Evolutionary conservation across 495 filamentous ascomycete species (phyloP).

Genomic region (Stereocaulon alpinum): DNA sequence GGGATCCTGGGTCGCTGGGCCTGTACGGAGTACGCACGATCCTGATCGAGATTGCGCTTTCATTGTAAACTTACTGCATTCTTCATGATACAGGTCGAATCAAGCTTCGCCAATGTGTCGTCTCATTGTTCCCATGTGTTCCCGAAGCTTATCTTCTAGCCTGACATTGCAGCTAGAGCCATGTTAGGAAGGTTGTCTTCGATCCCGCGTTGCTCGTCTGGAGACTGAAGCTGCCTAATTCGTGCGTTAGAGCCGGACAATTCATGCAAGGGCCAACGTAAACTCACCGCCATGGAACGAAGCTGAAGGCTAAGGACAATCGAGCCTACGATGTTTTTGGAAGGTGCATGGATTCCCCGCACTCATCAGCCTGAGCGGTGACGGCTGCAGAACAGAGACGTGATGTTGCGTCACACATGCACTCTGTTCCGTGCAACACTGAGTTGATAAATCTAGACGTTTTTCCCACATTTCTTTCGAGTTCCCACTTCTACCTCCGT

Average conservation of each 20-base stretch:
- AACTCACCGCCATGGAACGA: background rate
- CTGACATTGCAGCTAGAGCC: background rate
- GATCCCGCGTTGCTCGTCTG: background rate
- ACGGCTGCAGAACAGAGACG: no score
- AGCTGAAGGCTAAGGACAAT: background rate
- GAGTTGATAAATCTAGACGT: background rate
- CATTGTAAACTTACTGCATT: no score
- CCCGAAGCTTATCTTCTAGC: background rate
- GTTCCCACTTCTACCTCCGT: background rate
- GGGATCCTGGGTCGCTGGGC: background rate
- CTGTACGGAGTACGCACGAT: background rate
- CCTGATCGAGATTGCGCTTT: background rate
- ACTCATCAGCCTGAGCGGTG: background rate
- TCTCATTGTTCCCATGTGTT: background rate
- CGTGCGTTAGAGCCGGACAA: background rate
- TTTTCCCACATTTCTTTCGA: background rate
- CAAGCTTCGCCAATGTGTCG: background rate
- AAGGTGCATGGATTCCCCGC: conserved; percentile 1
- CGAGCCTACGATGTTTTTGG: background rate
- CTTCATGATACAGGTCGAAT: no score
- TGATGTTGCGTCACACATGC: conserved; percentile 1
- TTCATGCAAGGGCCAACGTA: background rate
- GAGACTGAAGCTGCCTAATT: background rate
- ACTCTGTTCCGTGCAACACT: background rate
- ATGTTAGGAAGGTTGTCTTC: background rate